Base-by-base conservation (phyloP, 805 yeast species). In the Soucietia sequanensis region DNA sequence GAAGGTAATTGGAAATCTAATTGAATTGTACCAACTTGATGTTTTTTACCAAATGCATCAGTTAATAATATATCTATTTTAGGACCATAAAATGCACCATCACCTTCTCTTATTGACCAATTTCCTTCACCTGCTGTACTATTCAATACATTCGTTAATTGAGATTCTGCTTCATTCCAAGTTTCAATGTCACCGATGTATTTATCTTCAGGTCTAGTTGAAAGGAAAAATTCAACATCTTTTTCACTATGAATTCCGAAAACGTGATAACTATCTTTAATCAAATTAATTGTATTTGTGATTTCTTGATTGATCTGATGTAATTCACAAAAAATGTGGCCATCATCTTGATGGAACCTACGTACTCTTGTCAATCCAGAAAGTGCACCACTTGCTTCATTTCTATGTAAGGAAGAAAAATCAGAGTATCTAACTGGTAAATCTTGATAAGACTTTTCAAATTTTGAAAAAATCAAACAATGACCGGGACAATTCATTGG, bases 401-500 rank as follows among this genome's bases (percentile, higher is more conserved):
- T 93, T 52, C 99, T 72, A 58, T 93, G 99, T 39, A 93, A 65
- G 2, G 95, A 87, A 16, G 95, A 83, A 63, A 91, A 91, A 58
- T 93, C 99, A 15, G 95, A 80, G 45, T 75, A 75, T 44, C 97
- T 64, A 27, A 91, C 65, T 0, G 99, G 99, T 34, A 93, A 63
- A 44, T 93, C 98, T 30, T 84, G 78, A 54, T 86, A 84, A 0
- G 95, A 84, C 42, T 91, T 75, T 32, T 85, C 88, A 42, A 80
- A 80, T 46, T 81, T 72, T 30, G 78, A 75, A 60, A 79, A 93
- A 14, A 93, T 75, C 28, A 93, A 52, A 56, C 99, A 93, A 56
- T 93, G 99, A 0, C 96, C 95, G 0, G 96, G 96, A 53, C 96
- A 88, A 60, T 87, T 87, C 96, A 88, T 81, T 6, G 99, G 99